phyloP scores from a whole-genome alignment of 2,329 filamentous ascomycete genomes.

The Ophiostoma tasmaniense region DNA sequence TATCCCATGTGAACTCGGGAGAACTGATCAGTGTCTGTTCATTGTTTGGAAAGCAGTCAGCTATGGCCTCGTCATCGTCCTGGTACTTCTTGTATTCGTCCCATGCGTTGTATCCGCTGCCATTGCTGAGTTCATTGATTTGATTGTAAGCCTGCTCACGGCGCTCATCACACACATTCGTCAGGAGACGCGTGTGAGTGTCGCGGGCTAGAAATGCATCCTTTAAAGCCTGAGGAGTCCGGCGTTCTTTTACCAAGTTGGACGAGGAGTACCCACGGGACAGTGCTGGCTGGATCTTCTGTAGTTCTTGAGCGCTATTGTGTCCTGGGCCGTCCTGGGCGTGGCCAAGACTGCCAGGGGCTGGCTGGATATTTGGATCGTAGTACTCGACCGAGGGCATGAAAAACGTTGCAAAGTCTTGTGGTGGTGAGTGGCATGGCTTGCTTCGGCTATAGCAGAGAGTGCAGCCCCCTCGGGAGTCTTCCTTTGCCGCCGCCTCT shows the following conservation, averaged over 20 bases:
- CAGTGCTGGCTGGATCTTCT: neutral
- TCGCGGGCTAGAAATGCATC: neutral
- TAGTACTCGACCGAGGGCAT: neutral
- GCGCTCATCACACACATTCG: neutral
- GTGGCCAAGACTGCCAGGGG: neutral
- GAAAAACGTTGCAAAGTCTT: too few relatives aligned
- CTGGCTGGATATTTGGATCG: neutral
- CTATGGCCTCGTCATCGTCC: neutral
- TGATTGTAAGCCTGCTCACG: neutral
- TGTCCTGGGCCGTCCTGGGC: neutral
- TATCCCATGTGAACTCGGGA: neutral
- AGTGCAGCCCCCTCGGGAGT: neutral
- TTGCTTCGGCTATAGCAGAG: too few relatives aligned
- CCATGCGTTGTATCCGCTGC: neutral
- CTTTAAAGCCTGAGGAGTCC: neutral
- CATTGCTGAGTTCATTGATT: neutral
- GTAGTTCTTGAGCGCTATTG: neutral
- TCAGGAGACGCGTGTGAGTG: neutral
- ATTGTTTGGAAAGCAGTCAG: neutral
- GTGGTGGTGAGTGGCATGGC: neutral
- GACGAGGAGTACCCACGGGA: neutral
- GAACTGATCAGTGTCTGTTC: neutral
- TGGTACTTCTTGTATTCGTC: neutral
- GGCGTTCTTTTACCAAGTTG: neutral
- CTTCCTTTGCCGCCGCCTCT: neutral